These are phyloP conservation scores for Monosporascus sp. DNA, from an alignment of 2,329 filamentous ascomycete species.

Conservation along the genomic window DNA sequence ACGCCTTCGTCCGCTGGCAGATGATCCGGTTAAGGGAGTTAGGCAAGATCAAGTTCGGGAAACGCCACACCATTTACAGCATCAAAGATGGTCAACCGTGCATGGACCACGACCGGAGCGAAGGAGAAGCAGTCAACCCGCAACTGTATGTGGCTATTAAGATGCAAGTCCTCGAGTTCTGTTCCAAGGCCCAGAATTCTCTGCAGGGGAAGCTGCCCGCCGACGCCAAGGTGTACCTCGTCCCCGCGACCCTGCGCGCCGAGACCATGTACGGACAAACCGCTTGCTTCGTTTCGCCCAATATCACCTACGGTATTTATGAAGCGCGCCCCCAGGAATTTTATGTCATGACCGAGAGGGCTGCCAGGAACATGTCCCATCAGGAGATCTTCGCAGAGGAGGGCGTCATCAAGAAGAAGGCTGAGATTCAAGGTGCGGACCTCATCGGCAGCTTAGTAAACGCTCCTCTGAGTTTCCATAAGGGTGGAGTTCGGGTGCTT, in stretches of 20 bases:
- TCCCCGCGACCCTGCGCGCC: slow-evolving; percentile 85
- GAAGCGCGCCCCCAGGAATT: slow-evolving; percentile 57
- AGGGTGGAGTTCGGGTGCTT: slow-evolving; percentile 76
- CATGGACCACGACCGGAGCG: slow-evolving; percentile 79
- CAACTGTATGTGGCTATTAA: slow-evolving; percentile 94
- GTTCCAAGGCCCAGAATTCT: slow-evolving; percentile 64
- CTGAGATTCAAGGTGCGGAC: slow-evolving; percentile 70
- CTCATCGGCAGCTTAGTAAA: slow-evolving; percentile 85
- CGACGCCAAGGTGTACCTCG: slow-evolving; percentile 76
- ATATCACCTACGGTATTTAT: slow-evolving; percentile 85
- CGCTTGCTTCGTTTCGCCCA: slow-evolving; percentile 90
- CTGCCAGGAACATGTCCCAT: slow-evolving; percentile 93
- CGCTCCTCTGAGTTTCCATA: slow-evolving; percentile 83
- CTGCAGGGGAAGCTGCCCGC: slow-evolving; percentile 75
- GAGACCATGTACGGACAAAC: slow-evolving; percentile 99
- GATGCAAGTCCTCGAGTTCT: slow-evolving; percentile 86
- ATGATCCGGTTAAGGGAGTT: slow-evolving; percentile 89
- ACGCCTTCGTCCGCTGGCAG: slow-evolving; percentile 93
- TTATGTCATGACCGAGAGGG: slow-evolving; percentile 77
- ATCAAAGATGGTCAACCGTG: slow-evolving; percentile 85
- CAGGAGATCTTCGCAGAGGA: slow-evolving; percentile 80
- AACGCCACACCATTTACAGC: slow-evolving; percentile 88
- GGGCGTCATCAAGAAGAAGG: slow-evolving; percentile 68
- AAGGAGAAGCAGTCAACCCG: slow-evolving; percentile 74
- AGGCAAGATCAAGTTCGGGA: slow-evolving; percentile 89